Base-by-base conservation (phyloP, 495 filamentous ascomycete genomes). In the Xylaria palmicola region DNA sequence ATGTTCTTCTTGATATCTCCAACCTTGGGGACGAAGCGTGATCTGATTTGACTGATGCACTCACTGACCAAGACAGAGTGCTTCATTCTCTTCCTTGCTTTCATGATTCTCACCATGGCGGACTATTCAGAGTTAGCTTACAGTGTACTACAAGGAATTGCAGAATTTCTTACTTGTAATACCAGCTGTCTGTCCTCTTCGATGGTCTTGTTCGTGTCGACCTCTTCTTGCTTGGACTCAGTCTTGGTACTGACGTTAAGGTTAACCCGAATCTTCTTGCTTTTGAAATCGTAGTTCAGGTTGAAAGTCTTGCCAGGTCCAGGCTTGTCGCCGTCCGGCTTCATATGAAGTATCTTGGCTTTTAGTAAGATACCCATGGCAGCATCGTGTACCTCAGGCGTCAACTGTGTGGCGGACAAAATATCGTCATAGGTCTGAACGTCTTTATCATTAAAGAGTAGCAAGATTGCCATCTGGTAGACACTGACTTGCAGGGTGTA, bases 1-100 rank as follows among this genome's bases (percentile, higher is more conserved):
- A 99, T 97, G 74, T 93, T 97, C 80, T 96, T 98, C 79, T 99
- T 99, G 83, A 99, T 98, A 65, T 99, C 94, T 5, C 83, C 80
- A 20, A 98, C 81, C 74, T 96, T 93, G 24, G 95, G 94, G 36
- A 90, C 86, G 79, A 99, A 99, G 50, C 94, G 90, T n/a, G 83
- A 84, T 70, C 88, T 89, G 77, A 99, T 96, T 75, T 98, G 95
- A 63, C 85, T 86, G 72, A 99, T 97, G 15, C 90, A 92, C 77
- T 99, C 94, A 66, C 90, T 86, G 43, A 99, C 91, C 9, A 99
- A 86, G 69, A 91, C 86, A 52, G 89, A 85, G 75, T 99, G 93
- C 83, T 96, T 97, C 90, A 97, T 93, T 80, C 88, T 90, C 86
- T 98, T 97, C 56, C 94, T 89, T 1, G 95, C 94, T 76, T 99